Percentiles rank a stretch among this genome's conserved stretches.
Conservation (phyloP, 352 stramenopile species). For the Pythium sp. region DNA sequence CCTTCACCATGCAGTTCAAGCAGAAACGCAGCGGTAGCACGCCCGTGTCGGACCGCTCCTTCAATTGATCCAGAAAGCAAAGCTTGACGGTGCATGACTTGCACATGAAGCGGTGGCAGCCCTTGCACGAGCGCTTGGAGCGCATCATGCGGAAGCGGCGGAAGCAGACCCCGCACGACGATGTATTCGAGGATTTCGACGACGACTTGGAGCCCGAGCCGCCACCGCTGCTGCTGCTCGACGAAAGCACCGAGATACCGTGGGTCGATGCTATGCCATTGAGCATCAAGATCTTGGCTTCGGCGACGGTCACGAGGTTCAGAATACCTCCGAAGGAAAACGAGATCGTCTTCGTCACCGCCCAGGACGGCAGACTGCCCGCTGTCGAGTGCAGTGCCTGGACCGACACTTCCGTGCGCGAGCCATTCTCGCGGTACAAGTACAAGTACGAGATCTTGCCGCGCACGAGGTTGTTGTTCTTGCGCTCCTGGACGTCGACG, state of each 20-base stretch:
- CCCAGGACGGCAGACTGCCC: constrained; percentile 31
- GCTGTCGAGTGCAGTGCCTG: constrained; percentile 36
- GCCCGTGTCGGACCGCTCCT: constrained; percentile 28
- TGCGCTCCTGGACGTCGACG: constrained; percentile 24
- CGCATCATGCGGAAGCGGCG: constrained; percentile 36
- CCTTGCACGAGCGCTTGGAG: constrained; percentile 31
- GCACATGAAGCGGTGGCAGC: constrained; percentile 27
- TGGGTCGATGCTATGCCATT: constrained; percentile 23
- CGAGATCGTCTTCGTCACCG: constrained; percentile 38
- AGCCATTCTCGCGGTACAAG: constrained; percentile 34
- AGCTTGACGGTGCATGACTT: constrained; percentile 33
- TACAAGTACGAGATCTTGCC: constrained; percentile 41
- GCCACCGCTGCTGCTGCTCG: constrained; percentile 7
- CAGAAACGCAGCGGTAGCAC: constrained; percentile 33
- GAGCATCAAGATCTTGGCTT: constrained; percentile 28
- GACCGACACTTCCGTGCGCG: constrained; percentile 28
- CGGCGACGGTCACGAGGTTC: constrained; percentile 33
- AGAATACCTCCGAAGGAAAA: constrained; percentile 33
- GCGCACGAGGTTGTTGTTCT: constrained; percentile 30
- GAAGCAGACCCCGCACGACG: constrained; percentile 33
- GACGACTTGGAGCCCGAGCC: constrained; percentile 6
- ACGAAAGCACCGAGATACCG: not conserved
- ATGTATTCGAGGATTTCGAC: constrained; percentile 10
- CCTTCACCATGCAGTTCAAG: constrained; percentile 30
- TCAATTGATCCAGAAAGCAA: constrained; percentile 33